Percentiles rank a stretch among this genome's conserved stretches.
Conservation (phyloP, 2,329 filamentous ascomycete genomes). For the Helotiales sp. region DNA sequence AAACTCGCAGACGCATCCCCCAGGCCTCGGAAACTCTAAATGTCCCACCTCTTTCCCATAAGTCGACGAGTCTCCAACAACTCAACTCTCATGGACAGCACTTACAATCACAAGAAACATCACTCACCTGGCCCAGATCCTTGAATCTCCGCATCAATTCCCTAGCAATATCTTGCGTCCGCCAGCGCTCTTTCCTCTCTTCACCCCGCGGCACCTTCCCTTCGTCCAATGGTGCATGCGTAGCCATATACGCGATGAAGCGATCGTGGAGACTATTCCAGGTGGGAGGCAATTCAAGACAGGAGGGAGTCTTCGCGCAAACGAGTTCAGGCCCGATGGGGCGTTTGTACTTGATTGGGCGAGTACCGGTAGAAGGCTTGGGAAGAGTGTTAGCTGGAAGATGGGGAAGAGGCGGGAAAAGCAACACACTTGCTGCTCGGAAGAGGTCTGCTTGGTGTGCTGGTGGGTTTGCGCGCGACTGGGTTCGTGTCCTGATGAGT, state of each 20-base stretch:
- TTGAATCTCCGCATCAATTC: slow-evolving; percentile 25
- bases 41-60: no score
- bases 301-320: slow-evolving; percentile 20
- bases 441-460: slow-evolving; percentile 1
- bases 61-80: no score
- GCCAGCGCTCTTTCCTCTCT: slow-evolving; percentile 26
- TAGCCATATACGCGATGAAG: slow-evolving; percentile 32
- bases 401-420: neutral
- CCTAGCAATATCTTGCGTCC: slow-evolving; percentile 20
- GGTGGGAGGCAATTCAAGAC: slow-evolving; percentile 20
- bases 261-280: slow-evolving; percentile 28
- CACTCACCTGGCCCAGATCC: slow-evolving; percentile 23
- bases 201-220: slow-evolving; percentile 21
- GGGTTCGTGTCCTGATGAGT: neutral
- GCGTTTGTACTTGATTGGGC: slow-evolving; percentile 8
- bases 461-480: neutral
- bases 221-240: slow-evolving; percentile 27
- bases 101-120: neutral
- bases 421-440: slow-evolving; percentile 2
- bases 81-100: no score
- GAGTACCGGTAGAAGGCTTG: neutral
- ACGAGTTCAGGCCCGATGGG: slow-evolving; percentile 19
- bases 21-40: no score
- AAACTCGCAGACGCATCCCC: no score
- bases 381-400: no score